These are phyloP conservation scores for Aspergillus incahuasiensis DNA, from an alignment of 495 filamentous ascomycete species.

Conservation along the genomic window DNA sequence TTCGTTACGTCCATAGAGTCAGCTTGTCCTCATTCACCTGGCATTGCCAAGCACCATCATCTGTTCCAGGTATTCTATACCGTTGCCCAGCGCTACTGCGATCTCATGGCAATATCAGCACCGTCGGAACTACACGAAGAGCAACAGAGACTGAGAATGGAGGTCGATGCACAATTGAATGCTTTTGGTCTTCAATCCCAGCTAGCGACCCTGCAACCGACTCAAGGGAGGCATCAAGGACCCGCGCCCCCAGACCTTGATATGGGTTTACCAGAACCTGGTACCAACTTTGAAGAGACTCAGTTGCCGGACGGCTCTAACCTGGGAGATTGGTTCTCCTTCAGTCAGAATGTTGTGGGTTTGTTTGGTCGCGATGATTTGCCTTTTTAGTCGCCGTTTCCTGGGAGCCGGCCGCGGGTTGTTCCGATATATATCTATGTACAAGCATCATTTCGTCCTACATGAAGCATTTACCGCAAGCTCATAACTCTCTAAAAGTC, in stretches of 20 bases:
- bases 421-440: too few species aligned
- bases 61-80: slow-evolving; percentile 10
- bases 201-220: not conserved
- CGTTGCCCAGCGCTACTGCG: slow-evolving; percentile 6
- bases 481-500: too few species aligned
- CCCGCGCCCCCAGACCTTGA: too few species aligned
- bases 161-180: slow-evolving; percentile 8
- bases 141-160: not conserved
- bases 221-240: not conserved
- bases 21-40: not conserved
- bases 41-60: slow-evolving; percentile 10
- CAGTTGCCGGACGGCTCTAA: not conserved
- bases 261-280: not conserved
- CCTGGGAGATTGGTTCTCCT: slow-evolving; percentile 11
- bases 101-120: not conserved
- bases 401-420: too few species aligned
- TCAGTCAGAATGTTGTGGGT: slow-evolving; percentile 12
- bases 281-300: not conserved
- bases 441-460: too few species aligned
- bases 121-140: not conserved
- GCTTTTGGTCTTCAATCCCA: slow-evolving; percentile 1
- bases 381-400: not conserved
- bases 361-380: slow-evolving; percentile 2
- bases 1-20: not conserved
- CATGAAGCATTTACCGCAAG: too few species aligned